Base-by-base conservation (phyloP, 768 basidiomycete genomes). In the Cystobasidium tubakii region DNA sequence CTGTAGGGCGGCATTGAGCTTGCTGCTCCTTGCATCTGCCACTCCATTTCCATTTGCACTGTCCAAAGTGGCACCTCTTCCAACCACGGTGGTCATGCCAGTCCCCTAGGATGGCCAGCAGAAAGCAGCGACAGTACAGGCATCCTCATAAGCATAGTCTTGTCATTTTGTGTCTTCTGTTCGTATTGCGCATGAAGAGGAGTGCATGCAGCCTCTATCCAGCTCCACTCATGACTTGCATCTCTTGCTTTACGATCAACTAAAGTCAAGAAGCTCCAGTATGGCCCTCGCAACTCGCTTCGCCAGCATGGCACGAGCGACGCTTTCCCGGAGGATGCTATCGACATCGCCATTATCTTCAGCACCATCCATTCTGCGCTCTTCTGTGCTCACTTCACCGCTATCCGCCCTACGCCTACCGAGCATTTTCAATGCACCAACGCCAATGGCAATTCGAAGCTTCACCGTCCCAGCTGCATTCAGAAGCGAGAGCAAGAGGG, bases 381-480 rank as follows among this genome's bases (percentile, higher is more conserved):
- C 46, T 15, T 17, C 46, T 6, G 4, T 29, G 57, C 57, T 60
- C 7, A 15, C 7, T 7, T 54, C 53, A 54, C n/a, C 27, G 53
- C 53, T 55, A 10, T 55, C 53, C 21, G n/a, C 21, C 6, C 7
- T 29, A 9, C 12, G 33, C 57, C 57, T 27, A 25, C 29, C 57
- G 33, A 60, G 27, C 57, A 27, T 27, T 34, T 29, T 31, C 33
- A 60, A 6, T 15, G 7, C 53, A 10, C n/a, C 53, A 55, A 55
- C 53, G 10, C 9, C 53, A 55, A 7, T n/a, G 7, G n/a, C 44
- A 31, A 67, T 67, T 12, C 10, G 66, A 46, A 3, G 7, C 21
- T 67, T 67, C 44, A 67, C 66, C 42, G 66, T 67, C 23, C 66
- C 66, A 54, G 50, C 43, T 21, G 66, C 50, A 31, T 67, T 50